Percentiles rank a stretch among this genome's conserved stretches.
Evolutionary conservation across 176 grass and related monocot genomes (phyloP).

Genomic region (Ampelocalamus luodianensis): DNA sequence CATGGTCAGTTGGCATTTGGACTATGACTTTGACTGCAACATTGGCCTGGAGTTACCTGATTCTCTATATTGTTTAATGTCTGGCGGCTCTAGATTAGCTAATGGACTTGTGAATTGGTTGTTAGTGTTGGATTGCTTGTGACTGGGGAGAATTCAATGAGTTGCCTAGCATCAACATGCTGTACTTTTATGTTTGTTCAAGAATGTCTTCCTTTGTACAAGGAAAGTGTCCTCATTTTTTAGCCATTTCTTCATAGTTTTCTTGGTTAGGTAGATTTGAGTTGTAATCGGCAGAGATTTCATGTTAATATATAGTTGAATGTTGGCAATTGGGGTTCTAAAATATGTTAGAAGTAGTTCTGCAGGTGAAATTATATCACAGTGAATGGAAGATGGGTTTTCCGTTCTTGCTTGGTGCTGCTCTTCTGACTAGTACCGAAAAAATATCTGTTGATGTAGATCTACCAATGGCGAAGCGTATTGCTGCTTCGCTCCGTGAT

Average conservation of each 20-base stretch:
- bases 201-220: neutral
- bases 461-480: neutral
- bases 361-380: neutral
- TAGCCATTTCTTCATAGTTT: slow-evolving; percentile 13
- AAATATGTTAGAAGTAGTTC: neutral
- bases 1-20: neutral
- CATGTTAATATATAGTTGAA: neutral
- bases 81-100: slow-evolving; percentile 8
- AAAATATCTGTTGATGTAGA: neutral
- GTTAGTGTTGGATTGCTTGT: slow-evolving; percentile 23
- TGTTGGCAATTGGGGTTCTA: neutral
- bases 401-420: neutral
- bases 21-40: neutral
- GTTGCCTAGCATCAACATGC: neutral
- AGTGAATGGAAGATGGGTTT: neutral
- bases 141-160: slow-evolving; percentile 4
- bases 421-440: neutral
- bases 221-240: neutral
- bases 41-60: neutral
- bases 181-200: slow-evolving; percentile 20
- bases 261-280: neutral
- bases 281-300: neutral
- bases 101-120: slow-evolving; percentile 22
- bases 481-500: neutral
- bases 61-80: slow-evolving; percentile 16